Evolutionary conservation across 2,329 filamentous ascomycete genomes (phyloP), one percentile per base, ranked within the genome.

Genomic region (Teratosphaeria nubilosa): DNA sequence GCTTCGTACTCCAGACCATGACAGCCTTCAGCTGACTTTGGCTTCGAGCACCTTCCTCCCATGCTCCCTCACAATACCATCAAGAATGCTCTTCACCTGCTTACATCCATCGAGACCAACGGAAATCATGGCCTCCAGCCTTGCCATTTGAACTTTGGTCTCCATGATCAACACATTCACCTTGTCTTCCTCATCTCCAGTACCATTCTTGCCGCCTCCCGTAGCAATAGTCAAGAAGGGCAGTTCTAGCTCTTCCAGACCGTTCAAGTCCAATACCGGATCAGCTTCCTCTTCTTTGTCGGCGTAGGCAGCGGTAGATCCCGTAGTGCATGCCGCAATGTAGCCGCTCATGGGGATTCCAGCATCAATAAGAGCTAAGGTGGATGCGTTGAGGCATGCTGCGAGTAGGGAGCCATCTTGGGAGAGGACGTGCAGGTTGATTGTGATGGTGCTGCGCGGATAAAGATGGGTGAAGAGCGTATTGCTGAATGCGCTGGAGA

Each of bases 341-440:
- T 96, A 95, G 70, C 95, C 90, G 2, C 86, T 85, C 91, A 97
- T 96, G 25, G 94, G 94, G 22, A 99, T 87, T 56, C 94, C 94
- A 0, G 94, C 94, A 71, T 99, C 94, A 62, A 97, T 86, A 24
- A 97, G 83, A 0, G 94, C 94, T 13, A 99, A 83, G 0, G 92
- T 96, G 0, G 88, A 84, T 3, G 94, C 94, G 69, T 99, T 99
- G 65, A 97, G 79, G 52, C 92, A 90, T 0, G 91, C 88, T 0
- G 92, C 91, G 22, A 99, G 85, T 2, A 97, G 81, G 0, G 88
- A 91, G 30, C 94, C 94, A 72, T 99, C 94, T 65, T 95, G 86
- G 0, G 87, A 88, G 51, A 99, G 84, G 37, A 99, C 85, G 72
- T 96, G 90, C 1, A 99, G 81, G 25, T 87, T 86, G 58, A 99